Percentiles rank a stretch among this genome's conserved stretches.
These are phyloP conservation scores for Pichia californica DNA, from an alignment of 805 yeast species.

Conservation along the genomic window DNA sequence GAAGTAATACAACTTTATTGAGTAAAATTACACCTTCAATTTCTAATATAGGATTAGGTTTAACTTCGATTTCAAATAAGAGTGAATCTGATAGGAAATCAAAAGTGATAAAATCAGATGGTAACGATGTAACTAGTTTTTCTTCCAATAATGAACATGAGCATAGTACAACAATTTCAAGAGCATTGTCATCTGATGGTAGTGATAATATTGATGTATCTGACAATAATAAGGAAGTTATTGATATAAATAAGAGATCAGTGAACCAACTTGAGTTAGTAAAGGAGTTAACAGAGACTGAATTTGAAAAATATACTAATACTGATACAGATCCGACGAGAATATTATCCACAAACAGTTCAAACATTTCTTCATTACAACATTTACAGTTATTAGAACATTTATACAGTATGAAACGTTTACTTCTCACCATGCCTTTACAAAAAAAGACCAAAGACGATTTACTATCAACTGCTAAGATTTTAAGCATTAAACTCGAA, in stretches of 20 bases:
- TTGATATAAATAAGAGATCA: background rate
- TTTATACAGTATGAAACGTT: slow-evolving; percentile 31
- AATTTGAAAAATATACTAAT: background rate
- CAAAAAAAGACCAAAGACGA: slow-evolving; percentile 45
- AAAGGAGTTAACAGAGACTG: background rate
- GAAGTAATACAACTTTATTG: slow-evolving; percentile 6
- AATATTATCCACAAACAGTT: background rate
- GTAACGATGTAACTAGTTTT: background rate
- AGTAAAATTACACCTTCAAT: background rate
- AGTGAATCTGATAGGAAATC: background rate
- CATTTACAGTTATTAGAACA: slow-evolving; percentile 31
- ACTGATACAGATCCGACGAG: background rate
- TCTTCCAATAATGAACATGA: background rate
- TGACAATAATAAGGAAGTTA: background rate
- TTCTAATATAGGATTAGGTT: background rate
- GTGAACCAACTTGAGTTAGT: background rate
- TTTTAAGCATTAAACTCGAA: slow-evolving; percentile 46
- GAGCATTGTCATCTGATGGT: background rate
- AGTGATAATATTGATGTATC: background rate
- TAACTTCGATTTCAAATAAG: background rate
- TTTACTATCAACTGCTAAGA: slow-evolving; percentile 38
- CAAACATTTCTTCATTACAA: background rate
- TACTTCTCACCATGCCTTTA: slow-evolving; percentile 49
- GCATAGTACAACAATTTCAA: background rate
- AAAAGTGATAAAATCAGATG: background rate